Evolutionary conservation across 495 filamentous ascomycete genomes (phyloP), one percentile per base, ranked within the genome.

Genomic region (Lichina pygmaea): DNA sequence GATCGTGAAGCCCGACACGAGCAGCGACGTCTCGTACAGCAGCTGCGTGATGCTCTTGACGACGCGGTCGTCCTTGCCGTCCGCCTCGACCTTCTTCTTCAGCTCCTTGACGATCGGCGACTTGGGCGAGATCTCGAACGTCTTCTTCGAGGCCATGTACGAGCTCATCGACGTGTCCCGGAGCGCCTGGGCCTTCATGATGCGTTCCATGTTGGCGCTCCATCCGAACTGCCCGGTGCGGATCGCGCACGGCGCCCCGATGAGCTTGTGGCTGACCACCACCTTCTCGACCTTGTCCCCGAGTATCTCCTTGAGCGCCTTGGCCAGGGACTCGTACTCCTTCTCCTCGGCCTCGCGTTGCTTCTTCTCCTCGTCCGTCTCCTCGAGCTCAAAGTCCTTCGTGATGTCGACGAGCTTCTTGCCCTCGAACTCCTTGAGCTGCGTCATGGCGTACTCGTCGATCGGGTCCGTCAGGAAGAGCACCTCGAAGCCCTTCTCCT

Each of bases 101-200:
- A 97, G 78, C 72, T 93, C 89, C 73, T 91, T 78, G 75, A 97
- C 77, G 68, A 97, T 97, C 50, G 84, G 57, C 50, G 82, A 92
- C 72, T 86, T 84, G 62, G 89, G 89, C n/a, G 86, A 93, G 65
- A 97, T 94, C 70, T 97, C 89, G 53, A 97, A 95, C 46, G 91
- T 97, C 81, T 97, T 97, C 85, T 97, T 97, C 57, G 86, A 94
- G 48, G 83, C 86, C 89, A 97, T 97, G 78, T 97, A 97, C 49
- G 82, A 92, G 67, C 71, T 78, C 89, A 97, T 97, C 53, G 85
- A 93, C 58, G 89, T 95, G 67, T 97, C 89, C 68, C 89, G 91
- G 54, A 97, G 83, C 61, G 89, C 89, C 72, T 97, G 89, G 33
- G 89, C 91, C 77, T 97, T 97, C 89, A 97, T 97, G 76, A 97